These are phyloP conservation scores for Massarina eburnea DNA, from an alignment of 2,329 filamentous ascomycete genomes.

Conservation along the genomic window DNA sequence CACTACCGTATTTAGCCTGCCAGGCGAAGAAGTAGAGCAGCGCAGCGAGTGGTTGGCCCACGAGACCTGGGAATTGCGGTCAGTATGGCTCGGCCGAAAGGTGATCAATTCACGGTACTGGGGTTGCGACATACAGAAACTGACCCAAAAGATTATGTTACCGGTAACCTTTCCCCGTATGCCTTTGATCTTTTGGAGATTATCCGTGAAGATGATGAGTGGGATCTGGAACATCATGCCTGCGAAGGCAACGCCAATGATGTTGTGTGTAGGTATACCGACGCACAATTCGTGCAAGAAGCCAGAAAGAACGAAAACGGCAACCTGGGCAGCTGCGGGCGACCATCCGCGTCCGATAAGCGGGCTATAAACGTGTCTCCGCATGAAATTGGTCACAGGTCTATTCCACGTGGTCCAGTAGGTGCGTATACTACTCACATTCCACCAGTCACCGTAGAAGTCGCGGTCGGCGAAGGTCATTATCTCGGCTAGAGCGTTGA, in stretches of 20 bases:
- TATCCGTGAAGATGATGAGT: slow-evolving; percentile 77
- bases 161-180: slow-evolving; percentile 77
- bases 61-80: slow-evolving; percentile 50
- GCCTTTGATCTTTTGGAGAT: slow-evolving; percentile 76
- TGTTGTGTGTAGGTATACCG: slow-evolving; percentile 90
- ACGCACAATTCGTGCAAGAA: slow-evolving; percentile 90
- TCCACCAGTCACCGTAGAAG: slow-evolving; percentile 99
- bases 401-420: slow-evolving; percentile 99
- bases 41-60: slow-evolving; percentile 90
- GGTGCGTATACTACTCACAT: slow-evolving; percentile 71
- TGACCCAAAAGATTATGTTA: slow-evolving; percentile 95
- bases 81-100: neutral
- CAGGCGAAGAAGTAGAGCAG: slow-evolving; percentile 97
- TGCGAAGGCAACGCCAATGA: slow-evolving; percentile 86
- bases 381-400: slow-evolving; percentile 96
- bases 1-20: slow-evolving; percentile 95
- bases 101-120: neutral
- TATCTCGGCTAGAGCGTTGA: slow-evolving; percentile 90
- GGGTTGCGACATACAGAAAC: slow-evolving; percentile 64
- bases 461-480: slow-evolving; percentile 88
- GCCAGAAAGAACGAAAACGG: slow-evolving; percentile 87
- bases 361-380: slow-evolving; percentile 87
- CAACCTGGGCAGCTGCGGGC: slow-evolving; percentile 67
- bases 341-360: slow-evolving; percentile 83
- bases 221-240: slow-evolving; percentile 95